phyloP scores from a whole-genome alignment of 768 basidiomycete genomes.

The Fibroporia radiculosa region DNA sequence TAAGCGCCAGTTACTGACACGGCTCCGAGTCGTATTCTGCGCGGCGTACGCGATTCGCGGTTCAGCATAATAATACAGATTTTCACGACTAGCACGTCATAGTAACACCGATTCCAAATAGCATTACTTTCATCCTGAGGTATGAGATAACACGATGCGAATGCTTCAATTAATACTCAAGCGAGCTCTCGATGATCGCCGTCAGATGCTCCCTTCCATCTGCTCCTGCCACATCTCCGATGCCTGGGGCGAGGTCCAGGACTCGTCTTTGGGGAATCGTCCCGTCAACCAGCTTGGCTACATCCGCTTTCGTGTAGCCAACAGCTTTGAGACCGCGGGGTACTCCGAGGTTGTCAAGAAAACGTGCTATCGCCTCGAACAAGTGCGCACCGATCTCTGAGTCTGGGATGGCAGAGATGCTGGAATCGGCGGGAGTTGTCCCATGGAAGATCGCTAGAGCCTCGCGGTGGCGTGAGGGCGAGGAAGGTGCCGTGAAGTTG shows the following conservation, averaged over 20 bases:
- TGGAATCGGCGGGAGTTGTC: slow-evolving; percentile 58
- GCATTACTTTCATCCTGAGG: no score
- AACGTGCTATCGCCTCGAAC: slow-evolving; percentile 81
- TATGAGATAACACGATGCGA: no score
- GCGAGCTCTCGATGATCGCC: slow-evolving; percentile 68
- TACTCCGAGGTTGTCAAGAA: slow-evolving; percentile 78
- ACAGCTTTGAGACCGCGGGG: slow-evolving; percentile 82
- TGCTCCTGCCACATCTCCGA: slow-evolving; percentile 74
- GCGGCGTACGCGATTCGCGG: no score
- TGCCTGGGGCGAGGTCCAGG: slow-evolving; percentile 85
- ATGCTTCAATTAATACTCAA: slow-evolving; percentile 64
- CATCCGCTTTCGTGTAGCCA: slow-evolving; percentile 63
- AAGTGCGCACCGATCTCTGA: slow-evolving; percentile 70
- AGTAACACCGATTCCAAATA: no score
- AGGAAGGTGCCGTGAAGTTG: slow-evolving; percentile 91
- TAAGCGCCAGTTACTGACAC: no score
- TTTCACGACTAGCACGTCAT: no score
- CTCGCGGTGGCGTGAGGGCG: slow-evolving; percentile 85
- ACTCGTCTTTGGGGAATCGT: slow-evolving; percentile 90
- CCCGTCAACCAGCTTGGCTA: slow-evolving; percentile 77
- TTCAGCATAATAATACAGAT: no score
- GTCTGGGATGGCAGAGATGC: slow-evolving; percentile 68
- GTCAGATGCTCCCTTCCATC: slow-evolving; percentile 81
- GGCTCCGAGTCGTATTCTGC: no score
- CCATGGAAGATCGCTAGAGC: slow-evolving; percentile 77